Conservation (phyloP, 139 green algal species). For the Monoraphidium neglectum region DNA sequence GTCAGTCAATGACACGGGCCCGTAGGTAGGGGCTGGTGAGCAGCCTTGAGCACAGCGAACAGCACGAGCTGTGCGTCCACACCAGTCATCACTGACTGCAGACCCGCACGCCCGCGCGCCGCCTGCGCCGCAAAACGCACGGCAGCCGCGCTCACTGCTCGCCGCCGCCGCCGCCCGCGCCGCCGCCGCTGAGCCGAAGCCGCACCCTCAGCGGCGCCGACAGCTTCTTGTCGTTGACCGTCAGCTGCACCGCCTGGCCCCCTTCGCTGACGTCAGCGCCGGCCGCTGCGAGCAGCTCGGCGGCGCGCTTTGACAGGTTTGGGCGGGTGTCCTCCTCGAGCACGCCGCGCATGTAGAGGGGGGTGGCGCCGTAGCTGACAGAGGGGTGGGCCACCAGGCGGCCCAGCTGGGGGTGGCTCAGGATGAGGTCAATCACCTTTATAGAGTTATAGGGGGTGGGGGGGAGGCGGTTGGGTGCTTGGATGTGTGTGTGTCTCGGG, state of each 20-base stretch:
- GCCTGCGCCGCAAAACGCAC: too few species aligned
- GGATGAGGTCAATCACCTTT: conserved; percentile 82
- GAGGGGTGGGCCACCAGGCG: conserved; percentile 72
- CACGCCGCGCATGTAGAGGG: conserved; percentile 90
- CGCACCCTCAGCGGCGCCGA: conserved; percentile 67
- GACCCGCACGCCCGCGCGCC: too few species aligned
- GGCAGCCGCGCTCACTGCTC: too few species aligned
- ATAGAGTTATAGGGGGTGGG: too few species aligned
- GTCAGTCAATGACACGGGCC: too few species aligned
- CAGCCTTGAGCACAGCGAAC: too few species aligned
- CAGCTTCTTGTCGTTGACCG: conserved; percentile 95
- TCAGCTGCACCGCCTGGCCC: conserved; percentile 64
- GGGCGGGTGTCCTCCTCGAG: conserved; percentile 85
- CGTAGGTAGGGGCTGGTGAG: too few species aligned
- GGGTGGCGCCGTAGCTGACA: conserved; percentile 71
- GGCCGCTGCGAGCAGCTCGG: conserved; percentile 33
- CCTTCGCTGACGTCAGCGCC: conserved; percentile 10
- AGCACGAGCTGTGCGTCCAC: too few species aligned
- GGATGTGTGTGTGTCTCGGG: too few species aligned
- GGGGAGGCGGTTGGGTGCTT: too few species aligned
- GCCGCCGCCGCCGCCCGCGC: too few species aligned
- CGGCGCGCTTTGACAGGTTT: conserved; percentile 74
- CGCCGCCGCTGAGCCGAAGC: conserved; percentile 26
- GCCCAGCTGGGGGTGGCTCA: conserved; percentile 57
- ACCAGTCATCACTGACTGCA: too few species aligned